Percentiles rank a stretch among this genome's conserved stretches.
phyloP scores from a whole-genome alignment of 2,329 filamentous ascomycete species.

The Fusarium cicatricum region DNA sequence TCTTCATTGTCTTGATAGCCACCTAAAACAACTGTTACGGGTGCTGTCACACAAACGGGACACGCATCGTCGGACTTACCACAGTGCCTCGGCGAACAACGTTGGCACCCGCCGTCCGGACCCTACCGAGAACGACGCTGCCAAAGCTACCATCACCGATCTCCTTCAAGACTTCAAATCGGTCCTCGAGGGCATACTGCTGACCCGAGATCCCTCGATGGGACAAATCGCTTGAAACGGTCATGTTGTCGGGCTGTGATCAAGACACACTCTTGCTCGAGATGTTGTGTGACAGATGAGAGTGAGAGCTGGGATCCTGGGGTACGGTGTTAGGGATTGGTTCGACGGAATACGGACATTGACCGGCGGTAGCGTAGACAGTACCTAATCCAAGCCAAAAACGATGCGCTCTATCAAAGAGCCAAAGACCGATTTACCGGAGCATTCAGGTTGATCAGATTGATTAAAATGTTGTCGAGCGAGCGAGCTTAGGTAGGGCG shows the following conservation, averaged over 20 bases:
- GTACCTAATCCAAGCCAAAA: slow-evolving; percentile 39
- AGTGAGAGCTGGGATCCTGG: slow-evolving; percentile 30
- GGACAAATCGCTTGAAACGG: slow-evolving; percentile 76
- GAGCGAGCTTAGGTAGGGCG: slow-evolving; percentile 11
- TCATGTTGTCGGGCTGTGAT: slow-evolving; percentile 65
- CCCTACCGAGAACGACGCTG: slow-evolving; percentile 90
- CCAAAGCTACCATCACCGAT: slow-evolving; percentile 99
- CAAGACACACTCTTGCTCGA: slow-evolving; percentile 29
- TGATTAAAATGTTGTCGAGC: slow-evolving; percentile 23
- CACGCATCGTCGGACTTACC: slow-evolving; percentile 64
- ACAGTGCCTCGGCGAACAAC: slow-evolving; percentile 90
- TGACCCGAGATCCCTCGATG: slow-evolving; percentile 70
- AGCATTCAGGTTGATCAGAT: slow-evolving; percentile 46
- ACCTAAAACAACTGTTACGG: slow-evolving; percentile 65
- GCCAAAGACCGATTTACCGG: slow-evolving; percentile 45
- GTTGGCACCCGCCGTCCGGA: slow-evolving; percentile 87
- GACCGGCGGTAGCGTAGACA: slow-evolving; percentile 24
- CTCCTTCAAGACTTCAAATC: slow-evolving; percentile 97
- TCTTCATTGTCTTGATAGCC: slow-evolving; percentile 99
- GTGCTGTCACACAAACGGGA: slow-evolving; percentile 19
- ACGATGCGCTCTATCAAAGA: slow-evolving; percentile 48
- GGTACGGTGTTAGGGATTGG: slow-evolving; percentile 31
- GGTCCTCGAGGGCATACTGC: slow-evolving; percentile 81
- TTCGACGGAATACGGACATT: slow-evolving; percentile 23
- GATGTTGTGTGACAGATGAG: slow-evolving; percentile 27